phyloP scores from a whole-genome alignment of 352 stramenopile species.

The Pythium folliculosum region DNA sequence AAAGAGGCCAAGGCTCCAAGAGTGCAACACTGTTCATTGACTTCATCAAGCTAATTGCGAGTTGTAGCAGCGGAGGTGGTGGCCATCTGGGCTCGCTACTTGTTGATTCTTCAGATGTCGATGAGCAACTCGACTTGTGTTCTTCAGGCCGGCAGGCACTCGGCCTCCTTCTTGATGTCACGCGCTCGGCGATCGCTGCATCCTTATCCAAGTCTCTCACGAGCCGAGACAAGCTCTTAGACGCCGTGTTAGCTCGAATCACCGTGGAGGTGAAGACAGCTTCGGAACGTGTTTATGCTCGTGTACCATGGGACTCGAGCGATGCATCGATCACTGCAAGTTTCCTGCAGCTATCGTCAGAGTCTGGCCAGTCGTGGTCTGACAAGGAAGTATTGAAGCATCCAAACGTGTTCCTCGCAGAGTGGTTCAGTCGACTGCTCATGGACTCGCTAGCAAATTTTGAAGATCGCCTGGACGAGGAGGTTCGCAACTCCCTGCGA shows the following conservation, averaged over 20 bases:
- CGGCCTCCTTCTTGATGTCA: constrained; percentile 16
- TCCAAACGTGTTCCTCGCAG: constrained; percentile 83
- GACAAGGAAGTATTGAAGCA: constrained; percentile 83
- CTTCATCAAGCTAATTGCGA: constrained; percentile 84
- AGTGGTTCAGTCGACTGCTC: constrained; percentile 83
- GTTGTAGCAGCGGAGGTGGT: constrained; percentile 52
- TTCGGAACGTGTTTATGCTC: constrained; percentile 76
- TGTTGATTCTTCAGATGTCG: constrained; percentile 25
- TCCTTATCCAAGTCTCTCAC: constrained; percentile 16
- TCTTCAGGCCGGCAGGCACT: constrained; percentile 25
- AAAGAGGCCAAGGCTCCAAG: constrained; percentile 3
- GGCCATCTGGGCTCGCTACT: constrained; percentile 5
- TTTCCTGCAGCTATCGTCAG: constrained; percentile 70
- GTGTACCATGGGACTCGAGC: constrained; percentile 81
- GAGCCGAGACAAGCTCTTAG: constrained; percentile 34
- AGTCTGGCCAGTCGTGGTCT: constrained; percentile 72
- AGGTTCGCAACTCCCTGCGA: constrained; percentile 53
- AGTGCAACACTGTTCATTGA: constrained; percentile 63
- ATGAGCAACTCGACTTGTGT: constrained; percentile 26
- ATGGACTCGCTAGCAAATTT: constrained; percentile 56
- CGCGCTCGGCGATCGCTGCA: constrained; percentile 30
- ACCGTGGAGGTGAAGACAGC: constrained; percentile 62
- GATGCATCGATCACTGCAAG: constrained; percentile 70
- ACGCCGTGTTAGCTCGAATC: constrained; percentile 61
- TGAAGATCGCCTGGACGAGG: constrained; percentile 41